Conservation (phyloP, 108 stramenopile genomes). For the Fistulifera pelliculosa region DNA sequence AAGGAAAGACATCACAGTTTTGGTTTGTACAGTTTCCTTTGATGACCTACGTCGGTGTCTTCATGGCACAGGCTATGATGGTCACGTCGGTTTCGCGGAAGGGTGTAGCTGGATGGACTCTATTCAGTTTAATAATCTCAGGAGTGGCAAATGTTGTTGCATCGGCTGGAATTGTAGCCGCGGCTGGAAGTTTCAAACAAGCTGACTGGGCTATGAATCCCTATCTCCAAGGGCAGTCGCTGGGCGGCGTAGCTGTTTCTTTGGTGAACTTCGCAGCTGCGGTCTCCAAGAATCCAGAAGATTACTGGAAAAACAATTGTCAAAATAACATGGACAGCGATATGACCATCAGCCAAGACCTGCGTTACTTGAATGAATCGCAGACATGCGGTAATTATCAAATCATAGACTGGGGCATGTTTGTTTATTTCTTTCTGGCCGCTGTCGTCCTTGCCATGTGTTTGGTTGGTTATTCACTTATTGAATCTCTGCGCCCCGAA, state of each 20-base stretch:
- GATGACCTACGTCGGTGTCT: conserved; percentile 26
- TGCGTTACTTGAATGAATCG: no score
- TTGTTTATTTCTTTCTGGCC: conserved; percentile 31
- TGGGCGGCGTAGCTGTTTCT: conserved; percentile 25
- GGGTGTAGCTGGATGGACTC: no score
- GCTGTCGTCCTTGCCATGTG: conserved; percentile 24
- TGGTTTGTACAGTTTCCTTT: conserved; percentile 36
- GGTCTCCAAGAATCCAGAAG: conserved; percentile 13
- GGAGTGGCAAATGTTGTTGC: conserved; percentile 16
- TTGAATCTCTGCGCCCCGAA: conserved; percentile 4
- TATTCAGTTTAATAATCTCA: no score
- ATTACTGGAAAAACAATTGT: conserved; percentile 27
- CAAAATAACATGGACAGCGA: neutral
- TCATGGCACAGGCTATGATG: conserved; percentile 24
- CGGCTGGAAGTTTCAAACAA: conserved; percentile 11
- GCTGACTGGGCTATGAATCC: conserved; percentile 25
- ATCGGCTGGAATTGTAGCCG: conserved; percentile 34
- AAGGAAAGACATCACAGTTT: neutral
- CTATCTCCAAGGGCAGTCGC: conserved; percentile 42
- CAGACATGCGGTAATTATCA: conserved; percentile 4
- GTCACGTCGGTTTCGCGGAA: conserved; percentile 14
- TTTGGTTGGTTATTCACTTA: conserved; percentile 18
- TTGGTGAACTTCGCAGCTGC: conserved; percentile 17
- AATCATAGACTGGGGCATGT: conserved; percentile 27
- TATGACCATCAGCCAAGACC: no score